Evolutionary conservation across 2,329 filamentous ascomycete species (phyloP).

Genomic region (Aureobasidium lini): DNA sequence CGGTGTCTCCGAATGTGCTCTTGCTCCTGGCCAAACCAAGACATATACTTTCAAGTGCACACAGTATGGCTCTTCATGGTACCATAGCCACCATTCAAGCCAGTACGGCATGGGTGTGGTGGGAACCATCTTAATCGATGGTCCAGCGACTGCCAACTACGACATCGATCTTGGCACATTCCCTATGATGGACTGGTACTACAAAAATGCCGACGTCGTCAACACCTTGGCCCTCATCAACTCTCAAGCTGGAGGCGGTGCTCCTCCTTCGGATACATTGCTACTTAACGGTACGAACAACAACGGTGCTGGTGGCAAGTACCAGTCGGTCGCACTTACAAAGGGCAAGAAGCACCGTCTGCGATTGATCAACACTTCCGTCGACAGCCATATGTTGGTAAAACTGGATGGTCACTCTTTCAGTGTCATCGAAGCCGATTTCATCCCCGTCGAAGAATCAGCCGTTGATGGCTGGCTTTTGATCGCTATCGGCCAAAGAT

Average conservation of each 20-base stretch:
- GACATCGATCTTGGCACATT: conserved; percentile 27
- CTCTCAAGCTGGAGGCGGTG: conserved; percentile 22
- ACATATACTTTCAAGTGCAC: conserved; percentile 51
- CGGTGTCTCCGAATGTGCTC: conserved; percentile 39
- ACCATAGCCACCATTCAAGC: conserved; percentile 35
- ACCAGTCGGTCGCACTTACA: conserved; percentile 18
- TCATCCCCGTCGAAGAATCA: conserved; percentile 27
- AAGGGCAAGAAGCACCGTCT: conserved; percentile 37
- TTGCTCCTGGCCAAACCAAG: conserved; percentile 42
- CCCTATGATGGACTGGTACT: conserved; percentile 26
- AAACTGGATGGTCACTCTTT: conserved; percentile 28
- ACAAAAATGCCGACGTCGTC: conserved; percentile 22
- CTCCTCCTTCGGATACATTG: conserved; percentile 37
- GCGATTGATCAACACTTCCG: conserved; percentile 39
- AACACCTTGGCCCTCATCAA: conserved; percentile 25
- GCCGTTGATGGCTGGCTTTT: conserved; percentile 26
- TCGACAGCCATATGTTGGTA: conserved; percentile 37
- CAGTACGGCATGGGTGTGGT: conserved; percentile 39
- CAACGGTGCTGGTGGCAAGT: conserved; percentile 28
- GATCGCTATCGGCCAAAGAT: conserved; percentile 38
- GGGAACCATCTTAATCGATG: conserved; percentile 35
- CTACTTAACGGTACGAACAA: conserved; percentile 35
- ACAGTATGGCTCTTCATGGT: conserved; percentile 35
- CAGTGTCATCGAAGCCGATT: conserved; percentile 30
- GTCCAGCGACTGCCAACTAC: conserved; percentile 36